These are phyloP conservation scores for Nyctanthes arbortristis DNA, from an alignment of 257 asterid genomes.

Conservation along the genomic window DNA sequence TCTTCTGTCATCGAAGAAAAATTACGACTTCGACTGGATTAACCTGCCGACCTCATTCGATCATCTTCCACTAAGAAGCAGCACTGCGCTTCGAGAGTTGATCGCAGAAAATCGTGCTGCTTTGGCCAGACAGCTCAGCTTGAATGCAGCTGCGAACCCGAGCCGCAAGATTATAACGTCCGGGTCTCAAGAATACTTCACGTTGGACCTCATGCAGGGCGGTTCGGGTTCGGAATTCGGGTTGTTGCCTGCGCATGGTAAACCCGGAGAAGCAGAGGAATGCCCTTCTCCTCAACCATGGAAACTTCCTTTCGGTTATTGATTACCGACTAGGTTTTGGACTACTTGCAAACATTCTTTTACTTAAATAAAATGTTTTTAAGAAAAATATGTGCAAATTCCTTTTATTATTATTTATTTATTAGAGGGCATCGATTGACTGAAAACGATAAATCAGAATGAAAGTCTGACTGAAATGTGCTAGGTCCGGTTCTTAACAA, in stretches of 20 bases:
- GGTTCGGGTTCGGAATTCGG: constrained; percentile 39
- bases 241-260: constrained; percentile 28
- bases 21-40: constrained; percentile 31
- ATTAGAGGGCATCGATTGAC: too few species aligned
- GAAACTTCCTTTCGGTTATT: constrained; percentile 39
- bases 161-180: neutral
- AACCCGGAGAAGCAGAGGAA: constrained; percentile 24
- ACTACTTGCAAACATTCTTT: neutral
- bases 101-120: constrained; percentile 69
- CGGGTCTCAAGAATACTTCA: constrained; percentile 29
- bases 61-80: constrained; percentile 51
- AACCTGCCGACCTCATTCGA: too few species aligned
- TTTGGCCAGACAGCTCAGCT: constrained; percentile 35
- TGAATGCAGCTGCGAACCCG: neutral
- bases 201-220: constrained; percentile 55
- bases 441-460: too few species aligned
- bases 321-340: neutral
- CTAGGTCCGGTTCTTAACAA: too few species aligned
- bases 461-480: too few species aligned
- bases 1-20: constrained; percentile 71
- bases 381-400: too few species aligned
- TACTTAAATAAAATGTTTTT: neutral
- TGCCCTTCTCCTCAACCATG: constrained; percentile 44
- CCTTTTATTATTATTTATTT: too few species aligned
- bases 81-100: constrained; percentile 62